A percentile compares a stretch with the other conserved stretches of the same genome.
Conservation (phyloP, 1,139 yeast genomes). For the Scheffersomyces lignicola region DNA sequence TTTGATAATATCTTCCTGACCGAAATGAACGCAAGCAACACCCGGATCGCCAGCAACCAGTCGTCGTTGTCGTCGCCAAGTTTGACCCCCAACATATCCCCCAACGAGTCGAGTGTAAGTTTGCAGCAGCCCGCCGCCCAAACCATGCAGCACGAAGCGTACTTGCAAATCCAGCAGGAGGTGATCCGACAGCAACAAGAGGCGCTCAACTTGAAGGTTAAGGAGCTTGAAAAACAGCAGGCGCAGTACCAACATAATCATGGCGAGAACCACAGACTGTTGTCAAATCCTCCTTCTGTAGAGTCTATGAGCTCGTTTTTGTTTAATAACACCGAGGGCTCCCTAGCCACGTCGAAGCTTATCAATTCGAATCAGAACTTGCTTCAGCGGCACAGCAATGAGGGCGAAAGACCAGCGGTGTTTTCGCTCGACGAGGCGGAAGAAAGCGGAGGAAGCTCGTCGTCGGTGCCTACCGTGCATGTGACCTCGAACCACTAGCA, state of each 20-base stretch:
- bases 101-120: slow-evolving; percentile 9
- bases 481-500: slow-evolving; percentile 17
- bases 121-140: slow-evolving; percentile 3
- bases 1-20: slow-evolving; percentile 33
- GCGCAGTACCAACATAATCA: slow-evolving; percentile 9
- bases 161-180: slow-evolving; percentile 40
- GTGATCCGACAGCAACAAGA: slow-evolving; percentile 41
- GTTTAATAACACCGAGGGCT: not conserved
- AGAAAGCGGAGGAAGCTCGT: slow-evolving; percentile 1
- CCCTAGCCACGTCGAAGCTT: not conserved
- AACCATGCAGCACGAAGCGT: slow-evolving; percentile 30
- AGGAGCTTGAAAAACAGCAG: slow-evolving; percentile 14
- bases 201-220: slow-evolving; percentile 26
- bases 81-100: slow-evolving; percentile 18
- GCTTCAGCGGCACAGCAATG: slow-evolving; percentile 1
- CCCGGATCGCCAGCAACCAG: not conserved
- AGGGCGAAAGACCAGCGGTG: slow-evolving; percentile 4
- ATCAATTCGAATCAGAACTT: slow-evolving; percentile 1
- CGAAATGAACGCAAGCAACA: not conserved
- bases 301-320: not conserved
- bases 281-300: not conserved
- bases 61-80: slow-evolving; percentile 10
- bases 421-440: slow-evolving; percentile 6
- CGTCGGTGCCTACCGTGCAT: slow-evolving; percentile 13
- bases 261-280: not conserved